These are phyloP conservation scores for Acanthochlamys bracteata DNA, from an alignment of 106 monocot species.

Conservation along the genomic window DNA sequence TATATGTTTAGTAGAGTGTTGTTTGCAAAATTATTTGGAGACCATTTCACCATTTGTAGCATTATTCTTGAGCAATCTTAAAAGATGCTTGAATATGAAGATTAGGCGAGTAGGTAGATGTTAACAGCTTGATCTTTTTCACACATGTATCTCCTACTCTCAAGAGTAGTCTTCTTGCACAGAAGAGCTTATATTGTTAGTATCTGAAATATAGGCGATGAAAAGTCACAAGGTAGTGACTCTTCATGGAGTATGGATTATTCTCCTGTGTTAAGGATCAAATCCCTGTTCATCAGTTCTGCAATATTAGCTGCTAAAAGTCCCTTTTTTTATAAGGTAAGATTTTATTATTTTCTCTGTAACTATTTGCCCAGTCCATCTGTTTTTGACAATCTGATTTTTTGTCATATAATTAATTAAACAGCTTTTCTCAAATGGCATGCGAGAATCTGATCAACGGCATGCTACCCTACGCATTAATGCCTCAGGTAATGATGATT, in stretches of 20 bases:
- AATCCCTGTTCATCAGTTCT: slow-evolving; percentile 42
- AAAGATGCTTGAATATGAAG: no score
- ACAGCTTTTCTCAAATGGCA: slow-evolving; percentile 81
- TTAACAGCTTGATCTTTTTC: no score
- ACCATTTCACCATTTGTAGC: no score
- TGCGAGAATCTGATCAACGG: slow-evolving; percentile 71
- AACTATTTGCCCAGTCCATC: background rate
- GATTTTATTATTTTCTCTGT: background rate
- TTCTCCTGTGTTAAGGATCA: slow-evolving; percentile 37
- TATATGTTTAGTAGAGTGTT: no score
- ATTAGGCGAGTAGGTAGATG: no score
- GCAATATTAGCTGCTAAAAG: slow-evolving; percentile 50
- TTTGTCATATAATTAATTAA: background rate
- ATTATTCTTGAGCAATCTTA: no score
- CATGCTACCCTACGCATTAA: slow-evolving; percentile 64
- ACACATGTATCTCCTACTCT: no score
- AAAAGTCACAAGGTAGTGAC: slow-evolving; percentile 28
- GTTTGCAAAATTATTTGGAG: no score
- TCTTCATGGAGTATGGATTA: slow-evolving; percentile 50
- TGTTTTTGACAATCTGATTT: background rate
- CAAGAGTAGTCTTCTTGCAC: background rate
- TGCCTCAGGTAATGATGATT: slow-evolving; percentile 43
- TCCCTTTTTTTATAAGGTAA: slow-evolving; percentile 52
- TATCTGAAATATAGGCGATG: slow-evolving; percentile 22
- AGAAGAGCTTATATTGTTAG: background rate